phyloP scores from a whole-genome alignment of 495 filamentous ascomycete species.

The Ramalina intermedia region DNA sequence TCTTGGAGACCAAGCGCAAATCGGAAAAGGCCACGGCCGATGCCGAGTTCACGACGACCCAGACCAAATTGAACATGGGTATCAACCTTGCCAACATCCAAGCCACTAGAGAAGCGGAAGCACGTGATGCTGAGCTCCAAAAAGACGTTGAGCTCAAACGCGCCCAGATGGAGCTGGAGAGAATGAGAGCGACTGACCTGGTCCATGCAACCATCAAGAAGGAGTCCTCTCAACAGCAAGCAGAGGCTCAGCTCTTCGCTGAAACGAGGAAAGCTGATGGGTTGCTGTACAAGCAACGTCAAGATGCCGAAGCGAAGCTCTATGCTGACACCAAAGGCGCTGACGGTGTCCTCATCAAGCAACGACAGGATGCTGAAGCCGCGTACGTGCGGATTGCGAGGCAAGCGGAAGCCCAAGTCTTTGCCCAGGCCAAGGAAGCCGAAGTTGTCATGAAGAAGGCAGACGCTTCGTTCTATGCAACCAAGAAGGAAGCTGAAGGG shows the following conservation, averaged over 20 bases:
- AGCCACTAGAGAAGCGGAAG: conserved; percentile 54
- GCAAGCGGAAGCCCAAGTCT: conserved; percentile 11
- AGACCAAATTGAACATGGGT: conserved; percentile 54
- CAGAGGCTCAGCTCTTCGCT: conserved; percentile 43
- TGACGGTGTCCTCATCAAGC: conserved; percentile 37
- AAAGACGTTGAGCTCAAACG: conserved; percentile 59
- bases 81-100: conserved; percentile 58
- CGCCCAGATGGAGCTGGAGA: conserved; percentile 64
- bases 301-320: conserved; percentile 41
- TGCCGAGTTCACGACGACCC: conserved; percentile 51
- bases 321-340: conserved; percentile 30
- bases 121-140: conserved; percentile 60
- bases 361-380: conserved; percentile 14
- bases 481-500: conserved; percentile 61
- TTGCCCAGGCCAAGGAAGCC: conserved; percentile 21
- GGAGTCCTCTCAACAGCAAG: conserved; percentile 58
- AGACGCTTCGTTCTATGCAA: conserved; percentile 43
- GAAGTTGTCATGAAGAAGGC: conserved; percentile 40
- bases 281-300: conserved; percentile 39
- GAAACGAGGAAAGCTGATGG: conserved; percentile 40
- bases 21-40: conserved; percentile 66
- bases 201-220: conserved; percentile 59
- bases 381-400: conserved; percentile 3
- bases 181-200: conserved; percentile 58
- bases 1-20: conserved; percentile 69